A percentile compares a stretch with the other conserved stretches of the same genome.
Evolutionary conservation across 805 yeast species (phyloP).

Genomic region (Brettanomyces custersianus): DNA sequence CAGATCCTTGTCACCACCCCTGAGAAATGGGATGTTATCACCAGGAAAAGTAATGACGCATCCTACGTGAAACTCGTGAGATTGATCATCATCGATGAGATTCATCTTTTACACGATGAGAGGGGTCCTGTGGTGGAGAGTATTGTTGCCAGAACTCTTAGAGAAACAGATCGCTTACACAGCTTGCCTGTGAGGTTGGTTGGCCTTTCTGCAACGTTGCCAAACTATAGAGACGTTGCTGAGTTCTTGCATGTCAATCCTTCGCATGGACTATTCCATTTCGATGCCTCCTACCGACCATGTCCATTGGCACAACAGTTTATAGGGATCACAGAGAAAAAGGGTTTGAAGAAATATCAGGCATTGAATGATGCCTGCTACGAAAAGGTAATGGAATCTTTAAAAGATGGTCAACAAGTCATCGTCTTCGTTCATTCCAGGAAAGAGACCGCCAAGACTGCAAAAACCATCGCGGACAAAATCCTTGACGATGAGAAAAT

Average conservation of each 20-base stretch:
- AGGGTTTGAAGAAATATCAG: conserved; percentile 62
- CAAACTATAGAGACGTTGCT: conserved; percentile 84
- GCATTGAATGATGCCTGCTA: conserved; percentile 90
- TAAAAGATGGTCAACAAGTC: conserved; percentile 61
- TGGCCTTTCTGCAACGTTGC: conserved; percentile 89
- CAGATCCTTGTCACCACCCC: conserved; percentile 90
- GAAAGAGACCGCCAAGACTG: conserved; percentile 83
- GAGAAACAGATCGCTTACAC: conserved; percentile 36
- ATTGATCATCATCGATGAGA: conserved; percentile 80
- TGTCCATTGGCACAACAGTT: conserved; percentile 87
- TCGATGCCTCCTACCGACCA: conserved; percentile 80
- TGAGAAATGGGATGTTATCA: conserved; percentile 95
- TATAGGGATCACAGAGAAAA: conserved; percentile 79
- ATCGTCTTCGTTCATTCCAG: conserved; percentile 91
- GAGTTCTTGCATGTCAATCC: conserved; percentile 61
- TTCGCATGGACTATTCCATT: conserved; percentile 59
- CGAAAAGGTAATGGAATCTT: conserved; percentile 63
- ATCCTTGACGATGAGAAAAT: conserved; percentile 47
- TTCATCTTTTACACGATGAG: conserved; percentile 85
- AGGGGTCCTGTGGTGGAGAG: conserved; percentile 93
- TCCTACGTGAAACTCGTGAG: conserved; percentile 57
- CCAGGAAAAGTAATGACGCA: conserved; percentile 68
- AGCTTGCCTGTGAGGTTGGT: conserved; percentile 50
- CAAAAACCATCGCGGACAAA: conserved; percentile 59
- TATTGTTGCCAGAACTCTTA: conserved; percentile 67